Conservation (phyloP, 352 stramenopile genomes). For the Phytophthora europaea region DNA sequence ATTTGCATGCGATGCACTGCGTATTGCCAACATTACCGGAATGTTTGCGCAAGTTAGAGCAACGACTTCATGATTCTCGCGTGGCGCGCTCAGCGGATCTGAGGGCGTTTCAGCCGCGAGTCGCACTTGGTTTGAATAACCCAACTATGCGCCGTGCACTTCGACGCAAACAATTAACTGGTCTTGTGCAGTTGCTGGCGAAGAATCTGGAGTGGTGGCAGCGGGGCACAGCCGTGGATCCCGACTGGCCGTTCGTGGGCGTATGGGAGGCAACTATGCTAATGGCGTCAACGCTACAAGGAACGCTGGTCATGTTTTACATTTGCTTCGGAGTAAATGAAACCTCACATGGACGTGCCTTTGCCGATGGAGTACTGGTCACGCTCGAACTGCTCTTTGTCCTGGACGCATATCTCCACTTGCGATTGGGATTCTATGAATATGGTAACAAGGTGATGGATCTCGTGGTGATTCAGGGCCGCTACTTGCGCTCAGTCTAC, state of each 20-base stretch:
- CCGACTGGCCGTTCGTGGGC: constrained; percentile 54
- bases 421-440: constrained; percentile 65
- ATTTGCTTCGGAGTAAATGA: constrained; percentile 52
- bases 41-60: constrained; percentile 41
- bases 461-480: constrained; percentile 42
- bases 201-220: constrained; percentile 51
- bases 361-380: constrained; percentile 44
- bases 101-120: constrained; percentile 28
- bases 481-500: constrained; percentile 51
- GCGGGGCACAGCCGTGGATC: constrained; percentile 50
- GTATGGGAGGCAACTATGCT: constrained; percentile 66
- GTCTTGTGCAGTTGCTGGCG: constrained; percentile 23
- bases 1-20: constrained; percentile 49
- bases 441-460: constrained; percentile 80
- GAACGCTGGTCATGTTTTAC: constrained; percentile 56
- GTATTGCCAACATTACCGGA: constrained; percentile 44
- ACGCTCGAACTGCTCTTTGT: constrained; percentile 56
- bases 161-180: constrained; percentile 29
- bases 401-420: constrained; percentile 63
- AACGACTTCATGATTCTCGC: constrained; percentile 35
- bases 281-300: constrained; percentile 49
- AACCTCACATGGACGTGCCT: constrained; percentile 22
- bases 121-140: constrained; percentile 32
- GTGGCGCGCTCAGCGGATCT: constrained; percentile 48
- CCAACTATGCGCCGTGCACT: constrained; percentile 31